Evolutionary conservation across 2,329 filamentous ascomycete genomes (phyloP).

Genomic region (Fusarium sp.): DNA sequence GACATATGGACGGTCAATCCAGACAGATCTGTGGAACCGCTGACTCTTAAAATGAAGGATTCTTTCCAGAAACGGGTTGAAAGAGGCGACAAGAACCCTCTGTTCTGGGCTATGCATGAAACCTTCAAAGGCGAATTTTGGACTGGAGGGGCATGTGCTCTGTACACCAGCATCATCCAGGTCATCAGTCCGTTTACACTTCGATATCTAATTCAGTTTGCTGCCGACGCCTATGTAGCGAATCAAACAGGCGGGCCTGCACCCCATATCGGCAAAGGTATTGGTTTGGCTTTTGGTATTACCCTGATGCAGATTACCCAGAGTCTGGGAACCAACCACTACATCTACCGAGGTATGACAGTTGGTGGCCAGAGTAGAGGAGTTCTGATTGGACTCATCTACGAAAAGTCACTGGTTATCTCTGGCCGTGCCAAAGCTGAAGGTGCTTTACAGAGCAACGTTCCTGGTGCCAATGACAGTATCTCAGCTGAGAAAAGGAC

Average conservation of each 20-base stretch:
- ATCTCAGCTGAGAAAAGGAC: constrained; percentile 56
- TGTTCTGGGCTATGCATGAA: constrained; percentile 86
- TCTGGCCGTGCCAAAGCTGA: constrained; percentile 91
- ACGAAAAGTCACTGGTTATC: constrained; percentile 91
- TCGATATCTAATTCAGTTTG: constrained; percentile 88
- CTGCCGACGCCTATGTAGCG: constrained; percentile 81
- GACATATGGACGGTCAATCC: constrained; percentile 95
- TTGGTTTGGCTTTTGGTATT: constrained; percentile 88
- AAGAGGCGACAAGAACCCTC: constrained; percentile 77
- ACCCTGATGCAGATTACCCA: constrained; percentile 87
- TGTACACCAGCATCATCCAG: constrained; percentile 80
- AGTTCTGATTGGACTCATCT: constrained; percentile 86
- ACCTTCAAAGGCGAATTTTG: constrained; percentile 88
- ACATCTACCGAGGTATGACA: constrained; percentile 93
- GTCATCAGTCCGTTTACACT: constrained; percentile 88
- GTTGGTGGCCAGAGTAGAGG: constrained; percentile 87
- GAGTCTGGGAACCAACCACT: constrained; percentile 87
- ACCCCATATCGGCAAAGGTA: constrained; percentile 79
- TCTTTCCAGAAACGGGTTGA: constrained; percentile 78
- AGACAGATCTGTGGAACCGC: constrained; percentile 75
- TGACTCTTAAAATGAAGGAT: constrained; percentile 74
- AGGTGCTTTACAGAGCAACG: constrained; percentile 61
- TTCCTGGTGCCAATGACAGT: constrained; percentile 61
- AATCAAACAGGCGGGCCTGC: constrained; percentile 61
- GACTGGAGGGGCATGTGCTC: constrained; percentile 82